phyloP scores from a whole-genome alignment of 768 basidiomycete species.

The Wakefieldia striispora region DNA sequence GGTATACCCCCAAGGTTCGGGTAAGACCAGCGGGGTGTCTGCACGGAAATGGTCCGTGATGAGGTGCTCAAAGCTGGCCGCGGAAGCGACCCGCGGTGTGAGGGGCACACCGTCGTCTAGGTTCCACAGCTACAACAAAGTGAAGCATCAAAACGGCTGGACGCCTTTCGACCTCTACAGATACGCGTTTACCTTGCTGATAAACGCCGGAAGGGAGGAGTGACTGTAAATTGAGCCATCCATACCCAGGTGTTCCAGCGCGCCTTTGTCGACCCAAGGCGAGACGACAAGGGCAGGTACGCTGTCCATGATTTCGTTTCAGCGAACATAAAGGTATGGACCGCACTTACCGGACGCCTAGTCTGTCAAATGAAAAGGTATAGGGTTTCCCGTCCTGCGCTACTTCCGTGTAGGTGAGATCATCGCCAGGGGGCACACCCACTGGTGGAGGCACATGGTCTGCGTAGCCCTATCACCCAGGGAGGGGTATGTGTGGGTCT shows the following conservation, averaged over 20 bases:
- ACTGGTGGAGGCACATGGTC: conserved; percentile 25
- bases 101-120: conserved; percentile 21
- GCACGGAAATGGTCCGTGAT: conserved; percentile 21
- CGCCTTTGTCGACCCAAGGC: conserved; percentile 24
- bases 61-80: conserved; percentile 23
- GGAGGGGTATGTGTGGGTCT: not conserved
- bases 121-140: conserved; percentile 21
- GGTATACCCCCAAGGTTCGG: not conserved
- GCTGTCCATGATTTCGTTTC: not conserved
- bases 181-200: conserved; percentile 15
- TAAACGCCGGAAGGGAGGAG: conserved; percentile 21
- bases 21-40: conserved; percentile 11
- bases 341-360: conserved; percentile 21
- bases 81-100: conserved; percentile 21
- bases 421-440: conserved; percentile 21
- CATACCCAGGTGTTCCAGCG: conserved; percentile 9
- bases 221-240: conserved; percentile 20
- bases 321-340: too few relatives aligned
- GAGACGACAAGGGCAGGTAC: conserved; percentile 22
- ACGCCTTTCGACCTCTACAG: too few relatives aligned
- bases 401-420: conserved; percentile 21
- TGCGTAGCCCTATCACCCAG: conserved; percentile 18
- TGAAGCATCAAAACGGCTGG: not conserved
- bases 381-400: conserved; percentile 19
- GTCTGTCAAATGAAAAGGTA: conserved; percentile 23